A percentile compares a stretch with the other conserved stretches of the same genome.
phyloP scores from a whole-genome alignment of 495 filamentous ascomycete species.

The Penicillium angulare region DNA sequence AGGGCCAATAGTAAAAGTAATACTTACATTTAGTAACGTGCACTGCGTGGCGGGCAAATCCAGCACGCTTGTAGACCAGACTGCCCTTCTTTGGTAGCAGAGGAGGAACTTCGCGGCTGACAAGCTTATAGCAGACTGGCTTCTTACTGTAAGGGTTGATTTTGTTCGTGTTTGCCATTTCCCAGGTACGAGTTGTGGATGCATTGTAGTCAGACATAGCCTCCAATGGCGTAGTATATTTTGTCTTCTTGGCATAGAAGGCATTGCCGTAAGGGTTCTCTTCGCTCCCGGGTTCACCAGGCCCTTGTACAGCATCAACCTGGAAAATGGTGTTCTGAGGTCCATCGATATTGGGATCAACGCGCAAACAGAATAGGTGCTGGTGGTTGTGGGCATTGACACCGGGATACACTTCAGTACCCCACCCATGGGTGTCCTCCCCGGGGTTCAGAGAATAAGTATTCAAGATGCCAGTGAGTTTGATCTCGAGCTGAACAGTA shows the following conservation, averaged over 20 bases:
- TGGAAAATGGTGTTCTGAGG: constrained; percentile 50
- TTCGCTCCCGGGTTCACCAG: constrained; percentile 68
- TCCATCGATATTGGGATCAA: constrained; percentile 89
- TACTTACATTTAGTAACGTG: constrained; percentile 86
- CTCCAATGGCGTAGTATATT: constrained; percentile 70
- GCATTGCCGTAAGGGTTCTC: constrained; percentile 93
- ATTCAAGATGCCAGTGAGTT: constrained; percentile 43
- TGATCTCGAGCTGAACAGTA: constrained; percentile 47
- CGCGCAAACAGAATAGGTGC: constrained; percentile 89
- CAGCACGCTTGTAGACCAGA: constrained; percentile 90
- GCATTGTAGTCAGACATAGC: constrained; percentile 81
- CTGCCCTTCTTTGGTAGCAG: constrained; percentile 82
- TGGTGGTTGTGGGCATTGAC: constrained; percentile 85
- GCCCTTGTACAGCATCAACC: constrained; percentile 20
- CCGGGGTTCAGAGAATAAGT: constrained; percentile 83
- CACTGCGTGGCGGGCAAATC: constrained; percentile 87
- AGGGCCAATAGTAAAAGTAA: not conserved
- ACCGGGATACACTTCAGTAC: constrained; percentile 89
- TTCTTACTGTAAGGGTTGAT: constrained; percentile 84
- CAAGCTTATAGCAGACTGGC: constrained; percentile 87
- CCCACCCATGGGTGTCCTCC: constrained; percentile 86
- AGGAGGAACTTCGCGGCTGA: constrained; percentile 76
- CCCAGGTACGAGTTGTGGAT: constrained; percentile 79
- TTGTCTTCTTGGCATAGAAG: constrained; percentile 89
- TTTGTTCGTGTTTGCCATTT: constrained; percentile 82